A percentile compares a stretch with the other conserved stretches of the same genome.
Evolutionary conservation across 116 monocot genomes (phyloP).

Genomic region (Zostera marina): DNA sequence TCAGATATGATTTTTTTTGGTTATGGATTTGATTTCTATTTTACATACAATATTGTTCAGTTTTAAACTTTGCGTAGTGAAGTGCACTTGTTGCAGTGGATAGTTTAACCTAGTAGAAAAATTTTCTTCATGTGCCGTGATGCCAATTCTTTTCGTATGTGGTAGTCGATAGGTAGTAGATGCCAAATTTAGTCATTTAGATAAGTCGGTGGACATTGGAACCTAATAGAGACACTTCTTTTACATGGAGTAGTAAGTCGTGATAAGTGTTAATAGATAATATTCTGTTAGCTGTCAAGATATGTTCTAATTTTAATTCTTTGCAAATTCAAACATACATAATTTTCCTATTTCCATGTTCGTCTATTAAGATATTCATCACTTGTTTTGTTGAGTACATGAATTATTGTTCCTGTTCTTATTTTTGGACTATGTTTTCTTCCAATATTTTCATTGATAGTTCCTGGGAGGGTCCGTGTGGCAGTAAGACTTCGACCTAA

Average conservation of each 20-base stretch:
- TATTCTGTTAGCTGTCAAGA: too few relatives aligned
- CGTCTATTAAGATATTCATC: neutral
- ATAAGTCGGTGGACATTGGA: too few relatives aligned
- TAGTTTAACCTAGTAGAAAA: neutral
- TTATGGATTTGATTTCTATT: neutral
- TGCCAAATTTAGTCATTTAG: too few relatives aligned
- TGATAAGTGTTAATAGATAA: too few relatives aligned
- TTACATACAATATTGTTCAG: neutral
- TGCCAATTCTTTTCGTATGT: neutral
- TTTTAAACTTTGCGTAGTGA: neutral
- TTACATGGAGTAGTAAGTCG: too few relatives aligned
- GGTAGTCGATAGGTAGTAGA: neutral
- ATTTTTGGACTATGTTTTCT: neutral
- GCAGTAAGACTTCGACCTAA: slow-evolving; percentile 85
- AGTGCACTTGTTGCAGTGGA: neutral
- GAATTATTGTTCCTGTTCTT: neutral
- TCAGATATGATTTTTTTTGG: neutral
- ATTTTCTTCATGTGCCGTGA: neutral
- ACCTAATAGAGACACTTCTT: too few relatives aligned
- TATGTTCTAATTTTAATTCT: neutral
- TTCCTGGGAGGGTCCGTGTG: slow-evolving; percentile 89
- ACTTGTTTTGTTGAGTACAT: neutral
- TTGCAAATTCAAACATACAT: neutral
- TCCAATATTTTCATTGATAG: slow-evolving; percentile 14
- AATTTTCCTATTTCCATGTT: neutral